Evolutionary conservation across 441 rosid species (phyloP), one percentile per base, ranked within the genome.

Genomic region (Adansonia grandidieri): DNA sequence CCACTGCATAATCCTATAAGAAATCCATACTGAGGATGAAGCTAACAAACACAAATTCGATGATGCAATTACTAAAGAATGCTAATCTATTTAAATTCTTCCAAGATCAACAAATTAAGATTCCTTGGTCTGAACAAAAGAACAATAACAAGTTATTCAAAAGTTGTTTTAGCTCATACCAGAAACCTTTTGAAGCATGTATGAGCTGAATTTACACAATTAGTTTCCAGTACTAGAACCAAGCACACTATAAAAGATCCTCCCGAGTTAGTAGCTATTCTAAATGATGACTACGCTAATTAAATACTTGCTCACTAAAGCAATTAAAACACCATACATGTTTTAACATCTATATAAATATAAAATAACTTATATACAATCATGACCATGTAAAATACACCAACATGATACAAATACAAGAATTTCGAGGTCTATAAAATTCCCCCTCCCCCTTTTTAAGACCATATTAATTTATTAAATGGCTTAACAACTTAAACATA

Each of bases 1-100:
- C 82, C 32, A 79, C 87, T 67, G 85, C 84, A 80, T 74, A 61
- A 77, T 73, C 78, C 85, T 83, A 80, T 6, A 60, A 74, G 76
- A 85, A 62, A 42, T 78, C 67, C 79, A 78, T 74, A 78, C 65
- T 4, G 20, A 70, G 64, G 75, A 75, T 19, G 79, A 75, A 2
- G 47, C 74, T 62, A 78, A 73, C 17, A 61, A 80, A 54, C 53
- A 80, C 50, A 64, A 71, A 61, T 45, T 72, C 24, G 66, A 1
- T 24, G 51, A 37, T 67, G 24, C 56, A 53, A 15, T 62, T 58
- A 11, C 40, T 13, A 20, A 47, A 71, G 24, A 20, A 20, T 11
- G 19, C n/a, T 28, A 9, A 32, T 1, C 45, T 54, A 72, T 32
- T 72, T 15, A 32, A 71, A n/a, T 9, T 57, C 60, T 71, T 6